A percentile compares a stretch with the other conserved stretches of the same genome.
phyloP scores from a whole-genome alignment of 768 basidiomycete species.

The Mycena amicta region DNA sequence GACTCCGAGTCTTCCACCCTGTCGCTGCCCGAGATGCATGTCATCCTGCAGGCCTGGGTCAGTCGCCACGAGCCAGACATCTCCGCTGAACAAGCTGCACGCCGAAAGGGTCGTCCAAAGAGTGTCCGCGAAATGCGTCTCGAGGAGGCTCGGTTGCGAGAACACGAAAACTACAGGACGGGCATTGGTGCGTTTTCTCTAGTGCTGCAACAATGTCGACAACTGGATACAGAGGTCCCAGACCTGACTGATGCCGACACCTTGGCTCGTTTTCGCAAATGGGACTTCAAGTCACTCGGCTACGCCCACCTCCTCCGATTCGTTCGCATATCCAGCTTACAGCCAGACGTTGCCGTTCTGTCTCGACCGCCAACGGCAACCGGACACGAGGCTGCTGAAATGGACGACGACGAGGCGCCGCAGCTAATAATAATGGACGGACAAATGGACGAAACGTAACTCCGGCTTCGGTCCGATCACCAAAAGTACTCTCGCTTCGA shows the following conservation, averaged over 20 bases:
- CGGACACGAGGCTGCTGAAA: conserved; percentile 1
- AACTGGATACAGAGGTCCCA: conserved; percentile 59
- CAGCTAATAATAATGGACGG: conserved; percentile 15
- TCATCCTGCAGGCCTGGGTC: conserved; percentile 70
- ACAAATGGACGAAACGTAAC: conserved; percentile 15
- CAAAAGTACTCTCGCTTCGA: too few species aligned
- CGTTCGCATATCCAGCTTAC: conserved; percentile 68
- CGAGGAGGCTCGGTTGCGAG: conserved; percentile 70
- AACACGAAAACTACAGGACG: conserved; percentile 74
- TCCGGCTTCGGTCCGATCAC: too few species aligned
- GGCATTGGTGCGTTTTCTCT: conserved; percentile 65
- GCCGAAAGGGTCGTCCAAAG: conserved; percentile 78
- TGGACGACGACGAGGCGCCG: conserved; percentile 14
- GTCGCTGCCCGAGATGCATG: conserved; percentile 67
- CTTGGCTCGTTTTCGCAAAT: conserved; percentile 70
- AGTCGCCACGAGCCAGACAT: conserved; percentile 70
- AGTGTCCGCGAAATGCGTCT: conserved; percentile 65
- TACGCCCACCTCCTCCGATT: conserved; percentile 74
- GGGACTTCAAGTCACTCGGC: conserved; percentile 77
- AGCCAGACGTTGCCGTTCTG: conserved; percentile 49
- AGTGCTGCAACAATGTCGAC: conserved; percentile 7
- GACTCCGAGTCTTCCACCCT: conserved; percentile 33
- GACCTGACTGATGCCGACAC: conserved; percentile 77
- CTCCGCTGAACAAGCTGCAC: conserved; percentile 56
- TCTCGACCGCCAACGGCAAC: conserved; percentile 39